Conservation (phyloP, 345 rosid species). For the Populus ilicifolia region DNA sequence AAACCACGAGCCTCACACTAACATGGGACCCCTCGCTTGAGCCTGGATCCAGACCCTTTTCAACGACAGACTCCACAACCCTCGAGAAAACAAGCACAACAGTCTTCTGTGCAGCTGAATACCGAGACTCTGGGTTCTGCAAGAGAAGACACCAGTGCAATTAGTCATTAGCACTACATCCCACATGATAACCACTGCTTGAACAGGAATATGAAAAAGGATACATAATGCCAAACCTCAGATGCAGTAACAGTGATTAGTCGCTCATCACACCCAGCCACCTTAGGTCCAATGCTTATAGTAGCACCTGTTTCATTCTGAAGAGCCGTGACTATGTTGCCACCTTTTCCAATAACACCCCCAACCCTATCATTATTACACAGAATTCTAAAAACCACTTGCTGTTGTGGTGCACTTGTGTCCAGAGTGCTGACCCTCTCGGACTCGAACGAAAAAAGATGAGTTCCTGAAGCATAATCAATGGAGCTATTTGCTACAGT, state of each 20-base stretch:
- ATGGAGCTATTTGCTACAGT: conserved; percentile 40
- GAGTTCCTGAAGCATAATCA: conserved; percentile 42
- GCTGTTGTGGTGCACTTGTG: conserved; percentile 9
- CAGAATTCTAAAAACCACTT: conserved; percentile 50
- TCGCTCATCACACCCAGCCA: conserved; percentile 60
- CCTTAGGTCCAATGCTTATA: conserved; percentile 55
- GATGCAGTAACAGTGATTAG: conserved; percentile 63
- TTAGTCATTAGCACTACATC: not conserved
- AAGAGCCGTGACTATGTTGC: conserved; percentile 50
- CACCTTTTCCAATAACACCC: conserved; percentile 77
- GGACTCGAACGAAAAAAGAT: not conserved
- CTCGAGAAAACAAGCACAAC: conserved; percentile 61
- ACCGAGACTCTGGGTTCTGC: conserved; percentile 61
- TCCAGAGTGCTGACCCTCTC: conserved; percentile 30
- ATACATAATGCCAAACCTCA: conserved; percentile 48
- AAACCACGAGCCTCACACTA: conserved; percentile 67
- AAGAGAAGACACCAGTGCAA: conserved; percentile 7
- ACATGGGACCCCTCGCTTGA: conserved; percentile 36
- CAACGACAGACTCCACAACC: conserved; percentile 67
- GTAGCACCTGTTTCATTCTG: conserved; percentile 72
- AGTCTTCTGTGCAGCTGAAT: conserved; percentile 71
- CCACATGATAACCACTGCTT: not conserved
- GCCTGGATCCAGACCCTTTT: conserved; percentile 24
- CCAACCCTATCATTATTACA: conserved; percentile 75
- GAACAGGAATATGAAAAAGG: not conserved